Base-by-base conservation (phyloP, 2,329 filamentous ascomycete genomes). In the Venturia asperata region DNA sequence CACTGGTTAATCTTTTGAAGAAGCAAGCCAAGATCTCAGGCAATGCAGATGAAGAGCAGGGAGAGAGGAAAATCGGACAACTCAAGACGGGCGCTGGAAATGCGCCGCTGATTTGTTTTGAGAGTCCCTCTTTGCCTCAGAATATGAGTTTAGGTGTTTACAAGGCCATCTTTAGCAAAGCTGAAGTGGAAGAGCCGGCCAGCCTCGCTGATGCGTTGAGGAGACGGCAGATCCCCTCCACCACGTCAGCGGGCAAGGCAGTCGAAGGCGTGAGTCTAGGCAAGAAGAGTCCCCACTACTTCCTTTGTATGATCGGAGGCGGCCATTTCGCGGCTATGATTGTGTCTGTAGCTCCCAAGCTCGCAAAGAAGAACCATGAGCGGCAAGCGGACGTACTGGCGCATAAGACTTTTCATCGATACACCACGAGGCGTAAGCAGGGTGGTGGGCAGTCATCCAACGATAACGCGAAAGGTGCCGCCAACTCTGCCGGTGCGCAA, bases 311-410 rank as follows among this genome's bases (percentile, higher is more conserved):
- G 94, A 96, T 99, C 62, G 94, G 94, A 30, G 94, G 94, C 67
- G 94, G 94, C 0, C 94, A 99, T 74, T 99, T 99, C 73, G 94
- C 94, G 0, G 94, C 90, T 62, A 97, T 97, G 92, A 82, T 97
- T 13, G 90, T 99, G 13, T 92, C 92, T 0, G 82, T 97, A 4
- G 86, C 91, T 0, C 92, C 94, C 0, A 90, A 92, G 68, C 80
- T 89, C 64, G 84, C 85, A 45, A 93, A 90, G 73, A 85, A 85
- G 63, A 80, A 81, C 0, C 82, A 88, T 1, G 92, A 95, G 69
- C 84, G 91, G 64, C 90, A 96, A 72, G 91, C 93, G 6, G 89
- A 88, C 0, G 91, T 97, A 0, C 82, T 97, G 56, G 93, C 92
- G 0, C 93, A 97, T 77, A 99, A 99, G 79, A 97, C 93, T 0